These are phyloP conservation scores for Trichosporon asahii DNA, from an alignment of 1,284 basidiomycete genomes.

Conservation along the genomic window DNA sequence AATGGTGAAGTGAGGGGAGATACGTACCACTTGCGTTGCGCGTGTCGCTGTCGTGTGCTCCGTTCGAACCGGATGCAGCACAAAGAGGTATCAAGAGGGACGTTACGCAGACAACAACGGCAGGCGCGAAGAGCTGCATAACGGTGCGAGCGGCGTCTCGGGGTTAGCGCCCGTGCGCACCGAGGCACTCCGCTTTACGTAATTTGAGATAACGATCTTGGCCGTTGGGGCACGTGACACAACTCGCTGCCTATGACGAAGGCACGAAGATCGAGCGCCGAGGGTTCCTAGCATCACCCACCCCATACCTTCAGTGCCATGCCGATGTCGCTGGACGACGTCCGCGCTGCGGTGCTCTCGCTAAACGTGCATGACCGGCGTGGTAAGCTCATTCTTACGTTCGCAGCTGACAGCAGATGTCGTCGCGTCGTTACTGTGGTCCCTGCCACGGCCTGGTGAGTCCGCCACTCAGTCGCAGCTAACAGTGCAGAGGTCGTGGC, in stretches of 20 bases:
- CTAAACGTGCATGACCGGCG: conserved; percentile 26
- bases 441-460: conserved; percentile 43
- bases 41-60: conserved; percentile 3
- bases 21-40: conserved; percentile 4
- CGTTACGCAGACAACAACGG: background rate
- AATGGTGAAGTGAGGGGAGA: background rate
- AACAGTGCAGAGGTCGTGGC: conserved; percentile 34
- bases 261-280: background rate
- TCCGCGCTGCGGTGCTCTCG: conserved; percentile 15
- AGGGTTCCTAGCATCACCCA: background rate
- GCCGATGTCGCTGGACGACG: conserved; percentile 11
- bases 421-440: conserved; percentile 37
- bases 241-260: background rate
- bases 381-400: conserved; percentile 19
- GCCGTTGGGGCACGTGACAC: background rate
- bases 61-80: background rate
- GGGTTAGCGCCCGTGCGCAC: background rate
- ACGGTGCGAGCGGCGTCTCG: conserved; percentile 3
- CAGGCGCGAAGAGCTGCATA: background rate
- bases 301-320: background rate
- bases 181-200: conserved; percentile 3
- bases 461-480: background rate
- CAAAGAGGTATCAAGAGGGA: background rate
- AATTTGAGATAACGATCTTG: background rate
- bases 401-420: conserved; percentile 32